Conservation (phyloP, 2,329 filamentous ascomycete species). For the Cercospora sp. region DNA sequence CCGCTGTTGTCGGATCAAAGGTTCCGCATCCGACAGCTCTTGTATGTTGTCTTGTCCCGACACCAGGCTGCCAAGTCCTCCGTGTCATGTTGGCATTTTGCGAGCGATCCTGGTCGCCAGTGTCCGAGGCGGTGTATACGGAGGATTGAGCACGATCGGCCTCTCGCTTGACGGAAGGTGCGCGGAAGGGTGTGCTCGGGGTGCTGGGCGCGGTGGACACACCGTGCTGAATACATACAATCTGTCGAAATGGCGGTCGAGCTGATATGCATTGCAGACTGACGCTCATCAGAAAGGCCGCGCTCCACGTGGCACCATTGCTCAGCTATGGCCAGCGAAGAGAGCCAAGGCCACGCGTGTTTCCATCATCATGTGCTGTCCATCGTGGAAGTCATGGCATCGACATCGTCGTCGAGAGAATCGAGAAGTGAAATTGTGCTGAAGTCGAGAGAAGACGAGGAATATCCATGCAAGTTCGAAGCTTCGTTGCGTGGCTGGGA, state of each 20-base stretch:
- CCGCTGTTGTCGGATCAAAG: background rate
- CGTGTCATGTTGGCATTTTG: background rate
- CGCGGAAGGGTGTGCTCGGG: background rate
- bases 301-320: background rate
- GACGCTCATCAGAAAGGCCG: background rate
- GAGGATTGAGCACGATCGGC: background rate
- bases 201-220: background rate
- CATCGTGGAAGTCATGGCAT: no score
- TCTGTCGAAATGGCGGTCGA: background rate
- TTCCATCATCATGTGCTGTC: background rate
- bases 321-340: background rate
- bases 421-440: background rate
- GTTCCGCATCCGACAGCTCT: background rate
- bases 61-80: background rate
- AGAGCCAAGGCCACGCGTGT: background rate
- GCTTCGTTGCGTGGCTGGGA: background rate
- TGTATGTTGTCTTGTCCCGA: background rate
- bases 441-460: background rate
- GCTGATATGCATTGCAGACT: background rate
- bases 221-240: background rate
- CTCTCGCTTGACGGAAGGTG: background rate
- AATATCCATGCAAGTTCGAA: background rate
- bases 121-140: background rate
- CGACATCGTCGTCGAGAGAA: no score
- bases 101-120: background rate